Evolutionary conservation across 352 stramenopile genomes (phyloP), one percentile per base, ranked within the genome.

Genomic region (Phytophthora sp.): DNA sequence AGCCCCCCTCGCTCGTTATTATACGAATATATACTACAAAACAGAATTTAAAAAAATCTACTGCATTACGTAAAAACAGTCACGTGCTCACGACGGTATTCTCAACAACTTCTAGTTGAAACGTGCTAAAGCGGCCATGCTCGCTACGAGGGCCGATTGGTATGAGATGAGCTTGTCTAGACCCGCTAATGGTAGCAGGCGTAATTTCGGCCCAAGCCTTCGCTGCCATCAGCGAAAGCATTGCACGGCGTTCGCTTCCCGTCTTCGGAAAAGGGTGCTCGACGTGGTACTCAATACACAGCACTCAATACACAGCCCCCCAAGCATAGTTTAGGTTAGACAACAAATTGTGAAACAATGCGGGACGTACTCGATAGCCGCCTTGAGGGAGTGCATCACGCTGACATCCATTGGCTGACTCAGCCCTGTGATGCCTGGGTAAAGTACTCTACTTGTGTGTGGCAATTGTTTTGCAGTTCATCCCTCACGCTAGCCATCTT

Each of bases 401-500:
- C 49, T 56, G 11, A 38, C 32, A 23, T 56, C 49, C 21, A 56
- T 56, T 5, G 26, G 50, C 11, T 58, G 17, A 6, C 50, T 49
- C 11, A 32, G 6, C 0, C 34, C 34, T 21, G 49, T 56, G 13
- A 48, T 21, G 2, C 32, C 49, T 4, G 50, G 12, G 26, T n/a
- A n/a, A 58, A 49, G 11, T 49, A 49, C 23, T 48, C 15, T 8
- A 58, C 26, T 32, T 58, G 50, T 3, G 50, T 58, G 0, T 5
- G 6, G 23, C 37, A 48, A 4, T 42, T 11, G 2, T 15, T 6
- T 11, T 57, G 23, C 1, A 49, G 24, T 3, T 20, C 2, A n/a
- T 57, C n/a, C 1, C 50, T 13, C 7, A 57, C 39, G 26, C 34
- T 48, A 3, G n/a, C 23, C 24, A 57, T 57, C 13, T 48, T 49